phyloP scores from a whole-genome alignment of 768 basidiomycete genomes.

The Saitozyma podzolica region DNA sequence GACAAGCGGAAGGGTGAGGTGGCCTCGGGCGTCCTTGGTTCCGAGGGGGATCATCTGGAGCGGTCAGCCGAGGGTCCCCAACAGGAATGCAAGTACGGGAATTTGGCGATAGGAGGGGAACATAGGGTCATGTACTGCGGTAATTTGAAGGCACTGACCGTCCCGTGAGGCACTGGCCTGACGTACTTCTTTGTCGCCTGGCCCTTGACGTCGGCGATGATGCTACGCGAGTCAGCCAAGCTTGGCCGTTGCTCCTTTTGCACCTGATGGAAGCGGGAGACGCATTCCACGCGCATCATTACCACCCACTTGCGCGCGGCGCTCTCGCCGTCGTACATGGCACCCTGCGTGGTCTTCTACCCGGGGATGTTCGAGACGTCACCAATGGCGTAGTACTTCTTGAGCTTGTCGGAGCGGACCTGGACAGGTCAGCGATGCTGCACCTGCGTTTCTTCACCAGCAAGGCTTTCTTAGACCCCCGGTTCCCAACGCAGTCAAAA shows the following conservation, averaged over 20 bases:
- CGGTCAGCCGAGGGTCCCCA: background rate
- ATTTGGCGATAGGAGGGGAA: too few species aligned
- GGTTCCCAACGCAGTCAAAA: too few species aligned
- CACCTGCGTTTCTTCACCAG: background rate
- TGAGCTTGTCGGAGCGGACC: constrained; percentile 16
- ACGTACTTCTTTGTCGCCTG: constrained; percentile 24
- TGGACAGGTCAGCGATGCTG: background rate
- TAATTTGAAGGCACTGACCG: constrained; percentile 68
- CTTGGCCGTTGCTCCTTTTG: background rate
- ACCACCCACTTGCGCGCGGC: constrained; percentile 30
- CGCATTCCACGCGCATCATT: too few species aligned
- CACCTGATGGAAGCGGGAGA: too few species aligned
- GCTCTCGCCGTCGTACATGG: constrained; percentile 17
- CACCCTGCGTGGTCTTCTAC: constrained; percentile 35
- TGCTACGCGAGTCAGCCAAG: constrained; percentile 15
- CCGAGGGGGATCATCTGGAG: constrained; percentile 29
- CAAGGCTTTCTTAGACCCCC: background rate
- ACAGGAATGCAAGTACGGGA: background rate
- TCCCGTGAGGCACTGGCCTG: constrained; percentile 69
- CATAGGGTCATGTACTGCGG: background rate
- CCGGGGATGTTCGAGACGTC: constrained; percentile 41
- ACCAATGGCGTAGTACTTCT: constrained; percentile 45
- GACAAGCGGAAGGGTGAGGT: constrained; percentile 60
- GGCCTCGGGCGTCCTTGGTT: constrained; percentile 21
- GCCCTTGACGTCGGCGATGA: constrained; percentile 30